Base-by-base conservation (phyloP, 352 stramenopile genomes). In the Globisporangium polare region DNA sequence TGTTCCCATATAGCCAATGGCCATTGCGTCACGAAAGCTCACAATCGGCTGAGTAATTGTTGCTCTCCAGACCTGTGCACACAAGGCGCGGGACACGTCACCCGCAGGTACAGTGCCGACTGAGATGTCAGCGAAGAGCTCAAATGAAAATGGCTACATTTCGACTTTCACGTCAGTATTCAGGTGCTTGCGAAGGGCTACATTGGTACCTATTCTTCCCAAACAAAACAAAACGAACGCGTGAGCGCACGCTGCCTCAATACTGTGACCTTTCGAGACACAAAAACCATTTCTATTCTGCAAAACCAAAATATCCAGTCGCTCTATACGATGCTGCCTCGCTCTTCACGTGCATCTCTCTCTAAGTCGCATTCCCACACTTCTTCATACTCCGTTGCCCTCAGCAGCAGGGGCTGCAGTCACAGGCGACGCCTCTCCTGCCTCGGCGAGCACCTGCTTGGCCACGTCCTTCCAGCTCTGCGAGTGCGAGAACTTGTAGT, bases 401-500 rank as follows among this genome's bases (percentile, higher is more conserved):
- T 5, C 17, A 39, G 15, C 26, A 46, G 17, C 41, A 47, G 41
- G 5, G 24, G 17, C 17, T 10, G 41, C 41, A 45, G 39, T 22
- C 24, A n/a, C 45, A 51, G 2, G 13, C 47, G 6, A 24, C 35
- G 4, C 3, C 24, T 58, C 45, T 0, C 42, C 69, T 39, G 83
- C 74, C 37, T 90, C 83, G 13, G 62, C 61, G 17, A 95, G 67
- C 31, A 89, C 77, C 29, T 84, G 78, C 65, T 83, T 71, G 20
- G 84, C 85, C 7, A 94, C 57, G 3, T 66, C 67, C 46, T 85
- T 77, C 87, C 87, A 96, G 69, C 86, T 92, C 60, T 92, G 69
- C 6, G 87, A 82, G 64, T 92, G 82, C 15, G 87, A 96, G 63
- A 92, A 91, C 62, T 90, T 88, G 73, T 94, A 94, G 65, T 92